Evolutionary conservation across 768 basidiomycete species (phyloP).

Genomic region (Auricularia sp.): DNA sequence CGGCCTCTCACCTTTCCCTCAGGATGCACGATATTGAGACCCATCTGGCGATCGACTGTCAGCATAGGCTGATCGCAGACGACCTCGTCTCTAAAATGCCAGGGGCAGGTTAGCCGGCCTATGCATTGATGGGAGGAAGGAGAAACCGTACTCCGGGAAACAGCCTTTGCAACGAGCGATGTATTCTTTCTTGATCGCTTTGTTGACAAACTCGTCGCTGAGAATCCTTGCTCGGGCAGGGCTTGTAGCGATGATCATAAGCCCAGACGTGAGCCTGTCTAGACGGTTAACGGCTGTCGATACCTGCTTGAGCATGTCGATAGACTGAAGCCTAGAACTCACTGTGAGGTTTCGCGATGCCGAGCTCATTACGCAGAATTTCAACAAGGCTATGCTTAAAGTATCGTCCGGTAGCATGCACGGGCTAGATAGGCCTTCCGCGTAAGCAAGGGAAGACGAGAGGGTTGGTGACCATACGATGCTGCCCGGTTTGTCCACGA

Average conservation of each 20-base stretch:
- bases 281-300: constrained; percentile 83
- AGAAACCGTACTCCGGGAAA: constrained; percentile 68
- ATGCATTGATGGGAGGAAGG: neutral
- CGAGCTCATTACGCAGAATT: constrained; percentile 77
- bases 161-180: constrained; percentile 77
- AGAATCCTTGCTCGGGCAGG: constrained; percentile 57
- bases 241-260: constrained; percentile 86
- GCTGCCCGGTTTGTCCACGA: constrained; percentile 94
- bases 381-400: constrained; percentile 81
- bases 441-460: neutral
- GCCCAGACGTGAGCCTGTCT: constrained; percentile 87
- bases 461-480: constrained; percentile 54
- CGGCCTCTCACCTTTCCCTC: constrained; percentile 67
- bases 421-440: constrained; percentile 43
- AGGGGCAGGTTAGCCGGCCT: neutral
- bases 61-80: constrained; percentile 77
- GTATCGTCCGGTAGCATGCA: constrained; percentile 88
- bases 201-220: constrained; percentile 71
- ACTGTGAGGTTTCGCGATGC: constrained; percentile 77
- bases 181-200: constrained; percentile 84
- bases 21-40: constrained; percentile 90
- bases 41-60: constrained; percentile 93
- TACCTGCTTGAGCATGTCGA: neutral
- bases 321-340: constrained; percentile 21
- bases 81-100: constrained; percentile 54